phyloP scores from a whole-genome alignment of 495 filamentous ascomycete genomes.

The Extremus antarcticus region DNA sequence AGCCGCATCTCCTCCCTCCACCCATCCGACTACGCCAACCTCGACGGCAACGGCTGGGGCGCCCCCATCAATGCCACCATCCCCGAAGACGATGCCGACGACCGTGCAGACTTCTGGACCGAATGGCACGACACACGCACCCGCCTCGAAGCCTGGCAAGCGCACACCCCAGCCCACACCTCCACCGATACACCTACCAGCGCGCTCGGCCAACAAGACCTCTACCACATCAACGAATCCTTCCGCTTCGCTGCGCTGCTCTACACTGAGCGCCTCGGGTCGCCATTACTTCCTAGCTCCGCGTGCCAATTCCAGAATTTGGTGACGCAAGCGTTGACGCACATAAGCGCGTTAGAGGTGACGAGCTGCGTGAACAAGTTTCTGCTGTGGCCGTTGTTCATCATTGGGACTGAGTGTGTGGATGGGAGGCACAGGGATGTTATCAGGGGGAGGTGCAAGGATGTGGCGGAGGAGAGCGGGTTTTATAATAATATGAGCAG shows the following conservation, averaged over 20 bases:
- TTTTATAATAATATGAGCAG: conserved; percentile 88
- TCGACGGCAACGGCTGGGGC: conserved; percentile 54
- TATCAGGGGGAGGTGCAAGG: conserved; percentile 67
- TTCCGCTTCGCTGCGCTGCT: conserved; percentile 84
- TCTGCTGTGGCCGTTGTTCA: conserved; percentile 87
- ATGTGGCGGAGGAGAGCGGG: conserved; percentile 76
- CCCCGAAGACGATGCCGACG: conserved; percentile 24
- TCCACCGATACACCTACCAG: conserved; percentile 33
- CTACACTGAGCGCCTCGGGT: conserved; percentile 80
- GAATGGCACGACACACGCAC: conserved; percentile 76
- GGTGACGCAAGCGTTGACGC: conserved; percentile 67
- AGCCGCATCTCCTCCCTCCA: conserved; percentile 38
- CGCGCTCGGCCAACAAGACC: conserved; percentile 32
- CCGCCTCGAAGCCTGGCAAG: conserved; percentile 45
- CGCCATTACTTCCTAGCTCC: conserved; percentile 60
- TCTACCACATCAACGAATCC: conserved; percentile 65
- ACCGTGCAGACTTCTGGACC: conserved; percentile 60
- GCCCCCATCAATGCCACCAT: conserved; percentile 15
- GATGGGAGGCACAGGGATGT: conserved; percentile 66
- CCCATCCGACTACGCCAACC: conserved; percentile 39
- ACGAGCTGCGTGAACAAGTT: conserved; percentile 64
- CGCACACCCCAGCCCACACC: conserved; percentile 37
- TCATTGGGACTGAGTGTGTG: conserved; percentile 83
- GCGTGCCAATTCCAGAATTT: conserved; percentile 75
- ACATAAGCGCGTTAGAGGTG: conserved; percentile 64